A percentile compares a stretch with the other conserved stretches of the same genome.
phyloP scores from a whole-genome alignment of 768 basidiomycete species.

The Scleroderma bovista region DNA sequence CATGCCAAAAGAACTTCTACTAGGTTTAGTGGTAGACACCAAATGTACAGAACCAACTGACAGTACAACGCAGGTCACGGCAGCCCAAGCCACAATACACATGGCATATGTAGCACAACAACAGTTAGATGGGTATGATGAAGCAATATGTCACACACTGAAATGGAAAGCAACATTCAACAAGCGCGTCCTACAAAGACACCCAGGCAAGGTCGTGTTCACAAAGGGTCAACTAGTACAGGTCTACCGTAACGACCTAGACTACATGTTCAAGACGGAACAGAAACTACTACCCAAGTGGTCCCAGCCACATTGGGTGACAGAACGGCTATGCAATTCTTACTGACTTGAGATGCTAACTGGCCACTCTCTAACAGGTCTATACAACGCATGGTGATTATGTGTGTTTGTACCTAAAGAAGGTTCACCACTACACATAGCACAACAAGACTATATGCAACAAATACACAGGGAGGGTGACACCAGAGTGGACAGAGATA shows the following conservation, averaged over 20 bases:
- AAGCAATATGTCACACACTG: slow-evolving; percentile 17
- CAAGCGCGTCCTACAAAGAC: slow-evolving; percentile 13
- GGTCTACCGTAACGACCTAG: slow-evolving; percentile 22
- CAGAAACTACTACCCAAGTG: slow-evolving; percentile 28
- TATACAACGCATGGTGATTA: not conserved
- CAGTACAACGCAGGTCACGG: slow-evolving; percentile 10
- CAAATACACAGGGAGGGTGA: no score
- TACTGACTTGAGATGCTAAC: slow-evolving; percentile 20
- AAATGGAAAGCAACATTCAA: slow-evolving; percentile 17
- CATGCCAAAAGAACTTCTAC: slow-evolving; percentile 29
- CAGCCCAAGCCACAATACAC: slow-evolving; percentile 5
- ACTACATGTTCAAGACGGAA: slow-evolving; percentile 21
- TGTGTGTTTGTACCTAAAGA: not conserved
- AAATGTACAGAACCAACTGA: not conserved
- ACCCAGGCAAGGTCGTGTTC: slow-evolving; percentile 21
- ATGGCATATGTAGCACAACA: slow-evolving; percentile 29
- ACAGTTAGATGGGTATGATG: slow-evolving; percentile 23
- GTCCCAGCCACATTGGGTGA: slow-evolving; percentile 22
- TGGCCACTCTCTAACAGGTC: not conserved
- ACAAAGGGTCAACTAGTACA: slow-evolving; percentile 28
- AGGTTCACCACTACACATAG: not conserved
- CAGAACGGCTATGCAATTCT: slow-evolving; percentile 11
- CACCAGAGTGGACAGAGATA: no score
- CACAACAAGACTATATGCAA: no score
- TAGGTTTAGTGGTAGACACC: slow-evolving; percentile 28